Evolutionary conservation across 1,139 yeast species (phyloP).

Genomic region (Dujonia santamariae): DNA sequence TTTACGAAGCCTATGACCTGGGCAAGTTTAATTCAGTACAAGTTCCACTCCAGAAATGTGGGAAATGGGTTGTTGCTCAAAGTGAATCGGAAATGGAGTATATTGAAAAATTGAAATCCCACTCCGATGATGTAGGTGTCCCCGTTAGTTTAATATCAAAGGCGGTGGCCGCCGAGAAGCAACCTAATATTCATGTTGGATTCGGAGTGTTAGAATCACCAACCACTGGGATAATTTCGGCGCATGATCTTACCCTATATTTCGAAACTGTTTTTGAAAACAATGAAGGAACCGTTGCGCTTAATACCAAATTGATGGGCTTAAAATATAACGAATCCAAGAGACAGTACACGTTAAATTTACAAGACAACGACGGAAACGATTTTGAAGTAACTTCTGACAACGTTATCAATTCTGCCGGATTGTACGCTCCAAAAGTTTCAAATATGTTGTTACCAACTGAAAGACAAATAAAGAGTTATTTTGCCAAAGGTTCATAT

Average conservation of each 20-base stretch:
- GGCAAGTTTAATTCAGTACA: constrained; percentile 29
- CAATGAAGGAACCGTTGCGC: constrained; percentile 62
- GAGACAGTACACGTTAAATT: constrained; percentile 22
- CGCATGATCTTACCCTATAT: constrained; percentile 70
- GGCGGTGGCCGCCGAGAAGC: constrained; percentile 39
- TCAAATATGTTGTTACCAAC: constrained; percentile 67
- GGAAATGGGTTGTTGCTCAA: constrained; percentile 90
- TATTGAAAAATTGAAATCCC: constrained; percentile 49
- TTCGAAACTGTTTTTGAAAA: constrained; percentile 51
- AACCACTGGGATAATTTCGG: constrained; percentile 79
- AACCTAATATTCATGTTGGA: constrained; percentile 66
- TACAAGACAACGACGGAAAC: constrained; percentile 35
- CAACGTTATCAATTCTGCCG: constrained; percentile 72
- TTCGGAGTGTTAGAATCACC: constrained; percentile 72
- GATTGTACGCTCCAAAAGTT: constrained; percentile 66
- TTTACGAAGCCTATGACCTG: constrained; percentile 50
- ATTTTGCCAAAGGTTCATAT: constrained; percentile 84
- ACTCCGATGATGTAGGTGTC: constrained; percentile 52
- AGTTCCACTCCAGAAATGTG: constrained; percentile 62
- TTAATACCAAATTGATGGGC: constrained; percentile 54
- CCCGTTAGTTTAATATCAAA: constrained; percentile 57
- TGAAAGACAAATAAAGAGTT: constrained; percentile 55
- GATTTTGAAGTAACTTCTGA: constrained; percentile 49
- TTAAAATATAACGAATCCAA: constrained; percentile 25
- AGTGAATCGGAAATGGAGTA: constrained; percentile 58